Base-by-base conservation (phyloP, 106 monocot genomes). In the Acanthochlamys bracteata region DNA sequence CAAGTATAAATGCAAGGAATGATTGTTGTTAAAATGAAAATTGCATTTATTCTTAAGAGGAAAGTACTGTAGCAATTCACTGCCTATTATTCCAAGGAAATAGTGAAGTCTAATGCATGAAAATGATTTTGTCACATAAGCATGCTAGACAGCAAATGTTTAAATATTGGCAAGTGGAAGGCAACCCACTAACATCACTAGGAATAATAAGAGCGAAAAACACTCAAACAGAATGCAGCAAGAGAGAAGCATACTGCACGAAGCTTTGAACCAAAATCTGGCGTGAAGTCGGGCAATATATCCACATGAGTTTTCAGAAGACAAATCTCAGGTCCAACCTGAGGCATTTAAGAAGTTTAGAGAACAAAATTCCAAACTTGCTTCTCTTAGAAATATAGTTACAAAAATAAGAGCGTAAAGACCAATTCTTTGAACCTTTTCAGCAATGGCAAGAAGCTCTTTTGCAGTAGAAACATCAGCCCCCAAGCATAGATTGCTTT, bases 301-400 rank as follows among this genome's bases (percentile, higher is more conserved):
- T 95, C 90, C 66, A 95, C 95, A 66, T 95, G 95, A 11, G 95
- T 95, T 66, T 95, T 95, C 67, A 95, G 66, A 49, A 95, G 68
- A 55, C 90, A 95, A 67, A 95, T 95, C 69, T 95, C 87, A 9
- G 95, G 84, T 14, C 95, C 95, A 72, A 95, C 90, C 95, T 95
- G 75, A 67, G 78, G 0, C 61, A 14, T 25, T 22, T 15, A 64
- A 63, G 63, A 17, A 17, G 53, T 6, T 54, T 10, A 54, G 53
- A 54, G 16, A 8, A 54, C 43, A 54, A 16, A 54, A 17, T 16
- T 16, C 16, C 19, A 54, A 54, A 54, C 53, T 19, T 16, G 16
- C 53, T 16, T 10, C 53, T n/a, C 53, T 16, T 54, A 54, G 11
- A 16, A 8, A 11, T n/a, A 54, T 16, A 54, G n/a, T 17, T 17